These are phyloP conservation scores for Gynandropsis gynandra DNA, from an alignment of 345 rosid species.

Conservation along the genomic window DNA sequence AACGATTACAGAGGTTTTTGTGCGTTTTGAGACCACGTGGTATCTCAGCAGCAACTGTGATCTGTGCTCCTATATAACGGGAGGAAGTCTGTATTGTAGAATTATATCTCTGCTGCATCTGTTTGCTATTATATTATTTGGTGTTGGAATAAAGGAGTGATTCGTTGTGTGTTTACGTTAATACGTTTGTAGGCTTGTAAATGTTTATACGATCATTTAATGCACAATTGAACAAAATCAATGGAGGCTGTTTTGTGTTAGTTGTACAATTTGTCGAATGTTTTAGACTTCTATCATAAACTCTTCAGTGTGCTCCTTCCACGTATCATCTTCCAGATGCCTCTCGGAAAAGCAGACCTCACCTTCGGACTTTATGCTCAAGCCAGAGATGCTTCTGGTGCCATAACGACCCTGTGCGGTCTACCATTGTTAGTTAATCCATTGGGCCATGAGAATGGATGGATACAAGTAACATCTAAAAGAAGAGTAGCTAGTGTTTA, in stretches of 20 bases:
- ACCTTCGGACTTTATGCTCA: conserved; percentile 41
- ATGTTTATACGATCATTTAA: too few relatives aligned
- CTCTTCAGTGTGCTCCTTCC: conserved; percentile 41
- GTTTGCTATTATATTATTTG: too few relatives aligned
- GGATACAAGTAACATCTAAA: background rate
- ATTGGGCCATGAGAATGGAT: background rate
- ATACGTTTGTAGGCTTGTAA: too few relatives aligned
- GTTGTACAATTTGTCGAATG: conserved; percentile 4
- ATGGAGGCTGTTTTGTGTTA: background rate
- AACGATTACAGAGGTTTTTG: conserved; percentile 3
- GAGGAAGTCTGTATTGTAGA: conserved; percentile 14
- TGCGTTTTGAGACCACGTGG: conserved; percentile 14
- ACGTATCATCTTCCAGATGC: conserved; percentile 38
- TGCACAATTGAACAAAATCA: background rate
- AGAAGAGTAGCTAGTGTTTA: background rate
- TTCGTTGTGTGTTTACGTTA: too few relatives aligned
- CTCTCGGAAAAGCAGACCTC: conserved; percentile 46
- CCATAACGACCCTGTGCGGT: conserved; percentile 53
- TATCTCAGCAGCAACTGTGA: conserved; percentile 2
- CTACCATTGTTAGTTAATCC: background rate
- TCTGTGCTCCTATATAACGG: conserved; percentile 22
- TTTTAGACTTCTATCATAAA: conserved; percentile 18
- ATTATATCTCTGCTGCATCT: too few relatives aligned
- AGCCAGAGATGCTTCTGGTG: conserved; percentile 59
- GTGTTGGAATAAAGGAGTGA: too few relatives aligned